Conservation (phyloP, 2,329 filamentous ascomycete genomes). For the Sporothrix pseudoabietina region DNA sequence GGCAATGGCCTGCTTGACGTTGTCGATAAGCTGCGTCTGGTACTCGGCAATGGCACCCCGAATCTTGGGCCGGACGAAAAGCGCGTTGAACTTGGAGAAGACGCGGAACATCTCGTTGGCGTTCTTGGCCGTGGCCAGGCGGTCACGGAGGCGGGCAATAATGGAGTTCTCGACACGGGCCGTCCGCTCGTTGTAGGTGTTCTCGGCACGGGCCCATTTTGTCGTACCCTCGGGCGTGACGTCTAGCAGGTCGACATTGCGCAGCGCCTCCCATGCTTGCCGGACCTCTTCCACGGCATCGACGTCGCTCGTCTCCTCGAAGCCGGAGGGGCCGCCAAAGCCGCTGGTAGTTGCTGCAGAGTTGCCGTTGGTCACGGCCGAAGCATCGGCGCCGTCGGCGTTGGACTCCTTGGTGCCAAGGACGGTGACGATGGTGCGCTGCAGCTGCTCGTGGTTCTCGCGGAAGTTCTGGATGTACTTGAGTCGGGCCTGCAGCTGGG, state of each 20-base stretch:
- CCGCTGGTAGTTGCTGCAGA: neutral
- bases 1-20: constrained; percentile 94
- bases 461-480: constrained; percentile 95
- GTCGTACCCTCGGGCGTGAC: constrained; percentile 87
- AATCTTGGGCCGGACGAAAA: constrained; percentile 99
- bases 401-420: constrained; percentile 69
- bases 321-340: constrained; percentile 51
- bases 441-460: constrained; percentile 95
- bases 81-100: constrained; percentile 98
- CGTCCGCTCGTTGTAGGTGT: constrained; percentile 95
- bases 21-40: constrained; percentile 95
- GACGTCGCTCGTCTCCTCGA: constrained; percentile 93
- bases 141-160: constrained; percentile 88
- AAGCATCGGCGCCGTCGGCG: constrained; percentile 61
- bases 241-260: constrained; percentile 93
- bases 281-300: constrained; percentile 96
- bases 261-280: constrained; percentile 90
- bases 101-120: constrained; percentile 99
- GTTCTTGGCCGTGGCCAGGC: constrained; percentile 91
- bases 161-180: constrained; percentile 98
- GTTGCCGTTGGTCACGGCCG: constrained; percentile 38
- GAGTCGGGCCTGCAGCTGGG: constrained; percentile 83
- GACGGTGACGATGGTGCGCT: constrained; percentile 95
- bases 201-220: constrained; percentile 90
- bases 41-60: constrained; percentile 97